A percentile compares a stretch with the other conserved stretches of the same genome.
These are phyloP conservation scores for Amylocarpus encephaloides DNA, from an alignment of 2,329 filamentous ascomycete genomes.

Conservation along the genomic window DNA sequence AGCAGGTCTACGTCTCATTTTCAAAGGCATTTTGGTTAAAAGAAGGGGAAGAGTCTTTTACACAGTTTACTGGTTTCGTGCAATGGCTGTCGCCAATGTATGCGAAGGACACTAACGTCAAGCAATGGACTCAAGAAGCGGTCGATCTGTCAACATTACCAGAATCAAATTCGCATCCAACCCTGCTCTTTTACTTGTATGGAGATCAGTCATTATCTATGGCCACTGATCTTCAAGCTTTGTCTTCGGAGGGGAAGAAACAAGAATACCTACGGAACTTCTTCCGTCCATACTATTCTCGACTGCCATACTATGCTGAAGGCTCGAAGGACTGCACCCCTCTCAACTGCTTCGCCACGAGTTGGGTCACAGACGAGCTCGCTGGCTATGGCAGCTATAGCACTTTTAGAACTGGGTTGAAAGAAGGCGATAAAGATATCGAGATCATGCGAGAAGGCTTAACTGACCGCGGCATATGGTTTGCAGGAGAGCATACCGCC, in stretches of 20 bases:
- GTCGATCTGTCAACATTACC: constrained; percentile 53
- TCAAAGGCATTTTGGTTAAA: constrained; percentile 54
- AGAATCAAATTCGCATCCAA: constrained; percentile 48
- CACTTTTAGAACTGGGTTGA: constrained; percentile 59
- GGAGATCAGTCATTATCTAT: constrained; percentile 38
- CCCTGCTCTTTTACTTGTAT: constrained; percentile 59
- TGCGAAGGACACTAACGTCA: constrained; percentile 41
- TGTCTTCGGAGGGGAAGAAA: constrained; percentile 18
- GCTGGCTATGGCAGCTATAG: constrained; percentile 62
- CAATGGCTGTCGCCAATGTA: constrained; percentile 57
- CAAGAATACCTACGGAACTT: constrained; percentile 36
- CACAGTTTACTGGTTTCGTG: constrained; percentile 42
- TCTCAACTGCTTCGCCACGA: constrained; percentile 49
- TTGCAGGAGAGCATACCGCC: constrained; percentile 72
- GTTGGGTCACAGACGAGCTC: constrained; percentile 59
- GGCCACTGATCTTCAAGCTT: constrained; percentile 13
- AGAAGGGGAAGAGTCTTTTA: constrained; percentile 2
- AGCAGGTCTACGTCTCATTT: constrained; percentile 44
- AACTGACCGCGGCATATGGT: constrained; percentile 41
- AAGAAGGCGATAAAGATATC: constrained; percentile 53
- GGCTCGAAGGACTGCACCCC: constrained; percentile 45
- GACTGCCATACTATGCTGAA: constrained; percentile 50
- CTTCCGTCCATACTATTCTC: constrained; percentile 59
- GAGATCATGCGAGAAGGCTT: constrained; percentile 44
- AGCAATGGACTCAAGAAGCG: constrained; percentile 54